Base-by-base conservation (phyloP, 305 asterid genomes). In the Withania somnifera region DNA sequence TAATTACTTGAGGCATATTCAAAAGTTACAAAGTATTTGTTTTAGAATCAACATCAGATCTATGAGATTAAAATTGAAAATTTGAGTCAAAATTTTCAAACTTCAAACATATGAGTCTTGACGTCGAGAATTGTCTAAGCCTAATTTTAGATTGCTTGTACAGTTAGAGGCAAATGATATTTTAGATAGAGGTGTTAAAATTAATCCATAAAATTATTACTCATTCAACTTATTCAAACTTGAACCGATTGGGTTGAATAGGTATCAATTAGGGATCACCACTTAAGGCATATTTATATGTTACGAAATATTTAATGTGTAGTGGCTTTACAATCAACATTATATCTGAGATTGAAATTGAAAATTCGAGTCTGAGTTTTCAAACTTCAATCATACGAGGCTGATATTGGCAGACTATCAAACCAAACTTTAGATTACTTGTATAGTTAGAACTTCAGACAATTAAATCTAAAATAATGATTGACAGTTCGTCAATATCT, bases 201-300 rank as follows among this genome's bases (percentile, higher is more conserved):
- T 64, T 64, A 30, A 24, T 64, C 7, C 14, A 32, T 32, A 8
- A 64, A n/a, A 64, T 15, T 15, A 7, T 17, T 30, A 64, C 15
- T 30, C 26, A 32, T 32, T 32, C 3, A 6, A 30, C 71, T 6
- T 63, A 14, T 32, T 64, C 7, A 64, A 64, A 64, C 14, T 64
- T 32, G 47, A 32, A 7, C 1, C 0, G 0, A 0, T 15, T 32
- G 4, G 0, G 10, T 2, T 64, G n/a, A n/a, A n/a, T n/a, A n/a
- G n/a, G n/a, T n/a, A n/a, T n/a, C n/a, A n/a, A n/a, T n/a, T n/a
- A n/a, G n/a, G n/a, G n/a, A 57, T 57, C 34, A 0, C 14, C 4
- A 57, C 5, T 28, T 22, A 24, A 60, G 11, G 7, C 2, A 60
- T 15, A 60, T 60, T 60, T 0, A 5, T 11, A 26, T 24, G 7